Percentiles rank a stretch among this genome's conserved stretches.
Evolutionary conservation across 2,329 filamentous ascomycete genomes (phyloP).

Genomic region (Fusarium praegraminearum): DNA sequence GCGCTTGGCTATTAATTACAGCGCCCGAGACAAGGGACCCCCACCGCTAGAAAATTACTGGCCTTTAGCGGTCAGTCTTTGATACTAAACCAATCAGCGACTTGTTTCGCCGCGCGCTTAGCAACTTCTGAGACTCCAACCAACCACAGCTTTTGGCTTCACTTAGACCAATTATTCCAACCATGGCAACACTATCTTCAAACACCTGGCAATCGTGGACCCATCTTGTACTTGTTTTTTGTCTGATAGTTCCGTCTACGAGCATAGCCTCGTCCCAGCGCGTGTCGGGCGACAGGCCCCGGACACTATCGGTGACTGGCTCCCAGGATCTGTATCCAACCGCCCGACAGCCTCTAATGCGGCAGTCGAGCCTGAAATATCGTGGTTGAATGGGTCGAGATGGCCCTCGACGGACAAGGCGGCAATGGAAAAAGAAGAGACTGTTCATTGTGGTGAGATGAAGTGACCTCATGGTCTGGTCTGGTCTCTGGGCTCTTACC

Average conservation of each 20-base stretch:
- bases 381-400: conserved; percentile 33
- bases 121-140: conserved; percentile 40
- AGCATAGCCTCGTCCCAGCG: conserved; percentile 11
- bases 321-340: conserved; percentile 28
- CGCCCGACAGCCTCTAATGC: conserved; percentile 26
- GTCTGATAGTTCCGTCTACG: conserved; percentile 6
- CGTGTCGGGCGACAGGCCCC: conserved; percentile 37
- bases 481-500: conserved; percentile 5
- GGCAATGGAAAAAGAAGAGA: conserved; percentile 8
- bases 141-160: conserved; percentile 31
- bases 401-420: conserved; percentile 24
- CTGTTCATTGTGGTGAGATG: background rate
- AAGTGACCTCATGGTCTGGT: conserved; percentile 29
- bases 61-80: conserved; percentile 9
- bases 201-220: conserved; percentile 21
- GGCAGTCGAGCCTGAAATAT: conserved; percentile 26
- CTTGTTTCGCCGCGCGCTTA: conserved; percentile 41
- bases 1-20: conserved; percentile 20
- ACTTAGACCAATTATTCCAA: conserved; percentile 23
- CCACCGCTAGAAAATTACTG: conserved; percentile 12
- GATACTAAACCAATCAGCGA: conserved; percentile 36
- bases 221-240: conserved; percentile 2
- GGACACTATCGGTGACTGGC: conserved; percentile 35
- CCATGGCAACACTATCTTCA: conserved; percentile 24
- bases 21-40: conserved; percentile 14